Conservation (phyloP, 805 yeast species). For the Ogataea thermomethanolica region DNA sequence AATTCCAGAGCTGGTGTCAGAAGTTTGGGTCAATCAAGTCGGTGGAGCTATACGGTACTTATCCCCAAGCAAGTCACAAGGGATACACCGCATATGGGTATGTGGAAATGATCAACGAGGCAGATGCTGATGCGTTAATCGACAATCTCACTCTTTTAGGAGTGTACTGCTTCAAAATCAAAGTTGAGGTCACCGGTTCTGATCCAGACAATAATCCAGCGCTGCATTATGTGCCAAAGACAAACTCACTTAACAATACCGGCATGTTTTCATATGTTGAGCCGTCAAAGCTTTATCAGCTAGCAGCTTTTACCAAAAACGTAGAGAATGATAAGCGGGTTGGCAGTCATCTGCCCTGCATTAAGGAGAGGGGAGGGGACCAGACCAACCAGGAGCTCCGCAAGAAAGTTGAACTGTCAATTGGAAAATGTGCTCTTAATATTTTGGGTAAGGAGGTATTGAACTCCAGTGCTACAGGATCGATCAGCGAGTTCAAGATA, state of each 20-base stretch:
- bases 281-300: conserved; percentile 27
- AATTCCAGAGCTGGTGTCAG: conserved; percentile 28
- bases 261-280: conserved; percentile 26
- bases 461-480: conserved; percentile 5
- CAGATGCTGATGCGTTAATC: conserved; percentile 25
- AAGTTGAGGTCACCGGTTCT: conserved; percentile 26
- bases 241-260: conserved; percentile 1
- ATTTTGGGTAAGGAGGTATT: conserved; percentile 11
- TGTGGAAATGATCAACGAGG: conserved; percentile 27
- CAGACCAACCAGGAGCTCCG: conserved; percentile 4
- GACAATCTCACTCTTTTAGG: conserved; percentile 21
- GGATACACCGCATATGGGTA: conserved; percentile 30
- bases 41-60: conserved; percentile 27
- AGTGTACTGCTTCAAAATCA: conserved; percentile 29
- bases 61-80: conserved; percentile 12
- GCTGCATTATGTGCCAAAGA: neutral
- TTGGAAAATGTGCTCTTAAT: conserved; percentile 23
- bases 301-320: conserved; percentile 26
- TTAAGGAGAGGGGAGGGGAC: conserved; percentile 4
- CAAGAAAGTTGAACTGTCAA: conserved; percentile 18
- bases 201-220: conserved; percentile 11
- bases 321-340: conserved; percentile 21
- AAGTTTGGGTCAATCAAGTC: conserved; percentile 25
- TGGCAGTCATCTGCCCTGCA: conserved; percentile 3
- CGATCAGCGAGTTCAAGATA: conserved; percentile 20